Evolutionary conservation across 495 filamentous ascomycete genomes (phyloP), one percentile per base, ranked within the genome.

Genomic region (Penicillium lividum): DNA sequence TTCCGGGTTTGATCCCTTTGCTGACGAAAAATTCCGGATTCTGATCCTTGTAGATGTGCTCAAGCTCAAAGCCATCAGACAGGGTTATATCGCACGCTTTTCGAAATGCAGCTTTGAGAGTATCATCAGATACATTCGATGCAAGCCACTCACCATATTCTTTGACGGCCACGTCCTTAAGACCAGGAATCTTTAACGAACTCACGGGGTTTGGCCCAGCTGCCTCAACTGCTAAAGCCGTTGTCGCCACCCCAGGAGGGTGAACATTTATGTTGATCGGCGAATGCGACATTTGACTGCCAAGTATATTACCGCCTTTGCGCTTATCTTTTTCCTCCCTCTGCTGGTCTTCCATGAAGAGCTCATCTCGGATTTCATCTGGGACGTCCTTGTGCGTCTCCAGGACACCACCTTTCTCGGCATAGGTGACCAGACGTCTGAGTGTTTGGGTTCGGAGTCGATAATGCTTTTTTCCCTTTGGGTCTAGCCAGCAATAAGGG

Each of bases 311-410:
- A 8, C 7, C 7, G 1, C 7, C 7, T 8, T 62, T 33, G n/a
- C 8, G 27, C 31, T 66, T 44, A 46, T 59, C 38, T 18, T 34
- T 59, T 34, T 68, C 63, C 13, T 52, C 56, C 53, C 54, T 48
- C 34, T 69, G 62, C 52, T 66, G 59, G 54, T 72, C 63, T 56
- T 72, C 61, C 40, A 58, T 59, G 54, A 62, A 71, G 15, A 73
- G 60, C 34, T 68, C 43, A 13, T 57, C 33, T 4, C 22, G 42
- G 31, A 44, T 44, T 25, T 30, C 18, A 43, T 53, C 22, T 15
- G 67, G 67, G 45, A 73, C 56, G 59, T 71, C 65, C 33, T 63
- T 58, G 49, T 73, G 59, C 1, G 57, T 57, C 42, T 62, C 28
- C 15, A 70, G 33, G 29, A 30, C 51, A 36, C 58, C 51, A 22